Evolutionary conservation across 768 basidiomycete species (phyloP).

Genomic region (Tylopilus rubrobrunneus): DNA sequence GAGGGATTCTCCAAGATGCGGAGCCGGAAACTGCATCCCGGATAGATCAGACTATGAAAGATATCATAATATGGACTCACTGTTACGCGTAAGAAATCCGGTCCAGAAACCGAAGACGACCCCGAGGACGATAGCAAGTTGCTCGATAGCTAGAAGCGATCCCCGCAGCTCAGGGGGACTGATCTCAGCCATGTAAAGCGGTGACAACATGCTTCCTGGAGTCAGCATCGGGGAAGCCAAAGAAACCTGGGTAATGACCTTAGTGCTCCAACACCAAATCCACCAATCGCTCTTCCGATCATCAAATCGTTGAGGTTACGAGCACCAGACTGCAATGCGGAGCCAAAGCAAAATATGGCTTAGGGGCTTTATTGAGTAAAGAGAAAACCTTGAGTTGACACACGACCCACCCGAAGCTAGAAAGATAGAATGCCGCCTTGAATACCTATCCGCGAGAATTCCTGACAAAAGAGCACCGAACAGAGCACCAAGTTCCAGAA

Average conservation of each 20-base stretch:
- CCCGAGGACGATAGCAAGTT: conserved; percentile 75
- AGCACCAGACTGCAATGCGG: conserved; percentile 63
- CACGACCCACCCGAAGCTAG: conserved; percentile 55
- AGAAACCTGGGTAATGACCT: conserved; percentile 39
- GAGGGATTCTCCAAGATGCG: conserved; percentile 73
- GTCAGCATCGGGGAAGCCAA: conserved; percentile 4
- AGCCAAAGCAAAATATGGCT: conserved; percentile 71
- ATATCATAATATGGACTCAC: conserved; percentile 35
- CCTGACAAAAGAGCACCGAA: conserved; percentile 69
- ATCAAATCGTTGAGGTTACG: conserved; percentile 53
- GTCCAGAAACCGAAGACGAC: conserved; percentile 84
- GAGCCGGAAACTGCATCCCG: conserved; percentile 49
- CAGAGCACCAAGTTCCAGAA: conserved; percentile 75
- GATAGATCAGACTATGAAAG: background rate
- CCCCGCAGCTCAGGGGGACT: conserved; percentile 77
- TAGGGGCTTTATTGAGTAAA: conserved; percentile 20
- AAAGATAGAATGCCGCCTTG: conserved; percentile 64
- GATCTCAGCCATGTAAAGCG: conserved; percentile 83
- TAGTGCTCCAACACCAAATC: conserved; percentile 74
- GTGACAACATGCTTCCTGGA: conserved; percentile 62
- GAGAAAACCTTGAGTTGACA: background rate
- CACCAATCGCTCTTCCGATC: conserved; percentile 71
- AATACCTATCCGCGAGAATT: conserved; percentile 62
- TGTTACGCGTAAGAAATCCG: conserved; percentile 65
- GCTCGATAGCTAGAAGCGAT: conserved; percentile 75